phyloP scores from a whole-genome alignment of 2,329 filamentous ascomycete species.

The Pyrenochaeta sp. region DNA sequence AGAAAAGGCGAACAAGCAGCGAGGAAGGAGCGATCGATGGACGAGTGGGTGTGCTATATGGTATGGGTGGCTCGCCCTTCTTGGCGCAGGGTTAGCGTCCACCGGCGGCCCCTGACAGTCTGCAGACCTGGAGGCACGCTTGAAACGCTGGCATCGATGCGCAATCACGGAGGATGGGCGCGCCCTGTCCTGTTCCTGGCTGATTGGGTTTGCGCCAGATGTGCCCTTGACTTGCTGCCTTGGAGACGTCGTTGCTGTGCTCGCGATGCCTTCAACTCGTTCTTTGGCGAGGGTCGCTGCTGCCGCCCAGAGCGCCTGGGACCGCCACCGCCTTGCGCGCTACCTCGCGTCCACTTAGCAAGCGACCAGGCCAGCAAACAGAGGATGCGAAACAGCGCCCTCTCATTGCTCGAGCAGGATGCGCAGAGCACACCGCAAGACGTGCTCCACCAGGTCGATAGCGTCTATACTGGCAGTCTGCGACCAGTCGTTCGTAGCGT shows the following conservation, averaged over 20 bases:
- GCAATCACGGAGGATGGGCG: conserved; percentile 20
- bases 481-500: conserved; percentile 32
- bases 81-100: conserved; percentile 25
- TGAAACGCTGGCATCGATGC: conserved; percentile 37
- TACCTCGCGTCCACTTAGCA: conserved; percentile 10
- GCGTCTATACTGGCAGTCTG: conserved; percentile 30
- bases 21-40: conserved; percentile 71
- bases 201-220: not conserved
- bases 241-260: conserved; percentile 4
- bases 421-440: conserved; percentile 35
- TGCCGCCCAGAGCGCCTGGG: conserved; percentile 8
- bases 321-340: conserved; percentile 2
- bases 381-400: conserved; percentile 12
- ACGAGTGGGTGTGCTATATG: conserved; percentile 31
- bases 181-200: conserved; percentile 30
- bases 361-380: conserved; percentile 19
- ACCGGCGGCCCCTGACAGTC: conserved; percentile 9
- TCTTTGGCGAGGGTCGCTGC: conserved; percentile 4
- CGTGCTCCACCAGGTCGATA: conserved; percentile 28
- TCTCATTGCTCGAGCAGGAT: conserved; percentile 35
- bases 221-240: conserved; percentile 6
- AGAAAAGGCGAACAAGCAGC: conserved; percentile 53
- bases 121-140: conserved; percentile 21
- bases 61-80: conserved; percentile 20
- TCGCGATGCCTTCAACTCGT: not conserved